Base-by-base conservation (phyloP, 169 alveolate species). In the Cyclospora cayetanensis region DNA sequence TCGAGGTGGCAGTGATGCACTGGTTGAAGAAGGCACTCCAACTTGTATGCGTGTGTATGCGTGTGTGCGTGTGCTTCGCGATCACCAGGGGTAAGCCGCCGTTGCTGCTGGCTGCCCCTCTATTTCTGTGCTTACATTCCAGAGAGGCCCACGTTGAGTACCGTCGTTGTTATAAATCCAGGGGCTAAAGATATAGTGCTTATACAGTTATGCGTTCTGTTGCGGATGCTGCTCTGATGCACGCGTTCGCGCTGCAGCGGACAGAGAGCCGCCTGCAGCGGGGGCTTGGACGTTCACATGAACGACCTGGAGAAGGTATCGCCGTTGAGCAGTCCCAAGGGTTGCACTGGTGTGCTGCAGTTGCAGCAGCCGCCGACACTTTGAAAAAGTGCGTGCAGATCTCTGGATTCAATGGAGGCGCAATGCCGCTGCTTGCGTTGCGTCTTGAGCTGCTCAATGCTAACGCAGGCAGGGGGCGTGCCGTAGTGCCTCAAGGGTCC, bases 221-320 rank as follows among this genome's bases (percentile, higher is more conserved):
- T 79, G 42, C 34, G 29, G 35, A 42, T 79, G 89, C 74, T 46
- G 60, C 63, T 79, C 74, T 52, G 74, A 41, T 79, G 89, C 89
- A 79, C 68, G 11, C 74, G 35, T 52, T 79, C 46, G 74, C 89
- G 89, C 89, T 79, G 89, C 89, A 79, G 89, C 89, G 89, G 89
- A 79, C 89, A 74, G 50, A 79, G 46, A 79, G 89, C 89, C 89
- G 89, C 89, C 89, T 79, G 89, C 89, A 79, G 89, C 89, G 89
- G 89, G 89, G 89, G 72, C 89, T 53, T 79, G 89, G 89, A 74
- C 89, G 89, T 79, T 79, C 89, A 79, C 89, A 79, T 79, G 53
- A 79, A 79, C 68, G 89, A 50, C 89, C 89, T 79, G 89, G 35
- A 79, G 72, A 25, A 50, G 52, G 89, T 29, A 41, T 34, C 41